Percentiles rank a stretch among this genome's conserved stretches.
These are phyloP conservation scores for Vanderwaltozyma tropicalis DNA, from an alignment of 805 yeast genomes.

Conservation along the genomic window DNA sequence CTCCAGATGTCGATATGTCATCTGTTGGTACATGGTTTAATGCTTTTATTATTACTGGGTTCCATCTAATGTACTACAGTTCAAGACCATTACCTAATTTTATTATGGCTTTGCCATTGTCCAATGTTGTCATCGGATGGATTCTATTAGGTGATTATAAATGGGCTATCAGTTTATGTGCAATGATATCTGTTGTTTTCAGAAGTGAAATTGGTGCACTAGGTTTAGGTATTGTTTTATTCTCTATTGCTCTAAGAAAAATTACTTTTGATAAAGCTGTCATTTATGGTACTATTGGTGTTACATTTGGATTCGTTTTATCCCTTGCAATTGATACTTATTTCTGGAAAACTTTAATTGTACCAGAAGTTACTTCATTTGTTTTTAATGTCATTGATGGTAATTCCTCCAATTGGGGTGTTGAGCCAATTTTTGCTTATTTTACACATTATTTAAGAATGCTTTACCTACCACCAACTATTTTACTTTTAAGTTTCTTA, in stretches of 20 bases:
- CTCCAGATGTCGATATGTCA: slow-evolving; percentile 1
- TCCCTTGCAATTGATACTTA: slow-evolving; percentile 52
- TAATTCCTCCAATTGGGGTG: slow-evolving; percentile 72
- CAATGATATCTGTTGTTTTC: slow-evolving; percentile 57
- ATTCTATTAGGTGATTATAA: slow-evolving; percentile 41
- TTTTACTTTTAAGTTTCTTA: slow-evolving; percentile 29
- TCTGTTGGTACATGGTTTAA: slow-evolving; percentile 47
- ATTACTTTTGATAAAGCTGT: slow-evolving; percentile 33
- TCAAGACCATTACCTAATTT: slow-evolving; percentile 85
- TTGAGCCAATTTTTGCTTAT: slow-evolving; percentile 63
- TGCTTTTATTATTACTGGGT: slow-evolving; percentile 53
- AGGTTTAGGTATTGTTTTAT: slow-evolving; percentile 38
- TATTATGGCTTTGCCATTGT: slow-evolving; percentile 62
- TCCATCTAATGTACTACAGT: slow-evolving; percentile 72
- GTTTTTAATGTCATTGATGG: slow-evolving; percentile 69
- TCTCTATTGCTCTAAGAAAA: slow-evolving; percentile 38
- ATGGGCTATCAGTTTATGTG: slow-evolving; percentile 40
- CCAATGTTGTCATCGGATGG: slow-evolving; percentile 43
- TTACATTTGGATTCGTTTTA: slow-evolving; percentile 35
- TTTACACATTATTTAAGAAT: slow-evolving; percentile 37
- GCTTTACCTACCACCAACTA: slow-evolving; percentile 39
- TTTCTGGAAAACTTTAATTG: slow-evolving; percentile 54
- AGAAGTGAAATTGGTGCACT: slow-evolving; percentile 61
- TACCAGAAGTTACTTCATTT: slow-evolving; percentile 72
- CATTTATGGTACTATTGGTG: slow-evolving; percentile 38